Base-by-base conservation (phyloP, 2,329 filamentous ascomycete genomes). In the Didymella lethalis region DNA sequence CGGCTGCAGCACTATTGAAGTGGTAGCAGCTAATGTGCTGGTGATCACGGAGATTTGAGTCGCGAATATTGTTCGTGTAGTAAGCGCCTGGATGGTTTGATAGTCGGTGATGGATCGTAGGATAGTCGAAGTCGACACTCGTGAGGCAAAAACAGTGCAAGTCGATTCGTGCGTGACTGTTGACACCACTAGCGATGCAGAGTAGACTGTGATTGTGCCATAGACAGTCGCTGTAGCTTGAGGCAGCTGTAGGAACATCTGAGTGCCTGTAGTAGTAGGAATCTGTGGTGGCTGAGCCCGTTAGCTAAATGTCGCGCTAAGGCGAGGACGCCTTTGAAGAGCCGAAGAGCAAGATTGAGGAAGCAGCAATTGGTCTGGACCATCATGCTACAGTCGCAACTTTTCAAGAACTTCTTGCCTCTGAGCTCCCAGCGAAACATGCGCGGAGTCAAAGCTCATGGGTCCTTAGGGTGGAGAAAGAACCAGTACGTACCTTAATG, bases 1-100 rank as follows among this genome's bases (percentile, higher is more conserved):
- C 0, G 49, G 44, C 36, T 5, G 48, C n/a, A 58, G 31, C n/a
- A 58, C 44, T 25, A 58, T 11, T 8, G 55, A 53, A 10, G 55
- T 53, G 1, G 44, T 36, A 3, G 29, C 10, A 5, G 55, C 44
- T 4, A 53, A 6, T 10, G 45, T 53, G 10, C 44, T 48, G 14
- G 29, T 58, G 1, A 38, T 45, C 3, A 58, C 23, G 2, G 44
- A 52, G 0, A 53, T 53, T 6, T 23, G 29, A 11, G 55, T 53
- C 2, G 28, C 31, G 8, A 58, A 48, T 3, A 53, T 53, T 0
- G 55, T 58, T 4, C 48, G 36, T 14, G 55, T 58, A 2, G 34
- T 52, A 1, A 36, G 28, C 2, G 47, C 48, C 4, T 46, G 28
- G 4, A 52, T 4, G 1, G 54, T 57, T 5, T 32, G 40, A 29